A percentile compares a stretch with the other conserved stretches of the same genome.
phyloP scores from a whole-genome alignment of 2,329 filamentous ascomycete species.

The Hymenoscyphus scutula region DNA sequence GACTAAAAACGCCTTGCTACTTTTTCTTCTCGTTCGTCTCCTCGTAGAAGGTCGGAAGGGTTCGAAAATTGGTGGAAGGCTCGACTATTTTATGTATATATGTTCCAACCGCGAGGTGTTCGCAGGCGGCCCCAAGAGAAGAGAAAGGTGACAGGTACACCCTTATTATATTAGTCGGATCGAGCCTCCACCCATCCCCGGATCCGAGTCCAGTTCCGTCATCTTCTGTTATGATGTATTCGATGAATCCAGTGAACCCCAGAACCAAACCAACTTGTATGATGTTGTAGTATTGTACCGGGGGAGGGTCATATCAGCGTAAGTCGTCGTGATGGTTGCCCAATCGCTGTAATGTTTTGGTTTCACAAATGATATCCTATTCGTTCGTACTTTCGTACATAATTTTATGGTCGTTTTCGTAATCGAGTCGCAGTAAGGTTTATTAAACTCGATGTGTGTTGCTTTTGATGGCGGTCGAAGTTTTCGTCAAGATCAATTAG shows the following conservation, averaged over 20 bases:
- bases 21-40: constrained; percentile 10
- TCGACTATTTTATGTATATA: constrained; percentile 14
- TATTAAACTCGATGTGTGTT: constrained; percentile 18
- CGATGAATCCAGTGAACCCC: constrained; percentile 12
- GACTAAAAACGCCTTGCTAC: constrained; percentile 9
- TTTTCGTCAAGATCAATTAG: constrained; percentile 22
- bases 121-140: background rate
- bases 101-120: background rate
- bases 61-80: constrained; percentile 5
- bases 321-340: constrained; percentile 36
- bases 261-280: constrained; percentile 11
- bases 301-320: constrained; percentile 33
- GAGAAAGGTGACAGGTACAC: constrained; percentile 14
- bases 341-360: constrained; percentile 34
- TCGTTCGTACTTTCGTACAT: constrained; percentile 22
- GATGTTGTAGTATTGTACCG: constrained; percentile 19
- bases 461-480: constrained; percentile 16
- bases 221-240: constrained; percentile 14
- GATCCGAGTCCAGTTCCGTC: constrained; percentile 16
- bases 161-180: constrained; percentile 14
- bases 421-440: constrained; percentile 19
- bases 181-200: constrained; percentile 14
- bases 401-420: constrained; percentile 27
- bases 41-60: constrained; percentile 10
- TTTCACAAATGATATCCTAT: constrained; percentile 32